A percentile compares a stretch with the other conserved stretches of the same genome.
These are phyloP conservation scores for Logfia minima DNA, from an alignment of 129 eudicot genomes.

Conservation along the genomic window DNA sequence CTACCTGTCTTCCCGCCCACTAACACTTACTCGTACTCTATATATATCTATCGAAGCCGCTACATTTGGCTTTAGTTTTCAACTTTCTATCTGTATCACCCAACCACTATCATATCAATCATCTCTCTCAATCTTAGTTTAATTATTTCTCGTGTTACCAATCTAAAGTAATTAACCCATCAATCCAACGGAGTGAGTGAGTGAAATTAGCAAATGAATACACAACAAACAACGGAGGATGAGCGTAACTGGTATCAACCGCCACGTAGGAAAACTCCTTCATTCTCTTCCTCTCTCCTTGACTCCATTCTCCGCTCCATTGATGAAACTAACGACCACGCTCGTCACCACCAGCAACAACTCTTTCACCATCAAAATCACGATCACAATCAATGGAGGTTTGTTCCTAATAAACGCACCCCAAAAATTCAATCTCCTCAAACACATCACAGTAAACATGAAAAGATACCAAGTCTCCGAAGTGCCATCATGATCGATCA, in stretches of 20 bases:
- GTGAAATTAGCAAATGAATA: not conserved
- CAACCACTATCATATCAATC: slow-evolving; percentile 29
- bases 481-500: slow-evolving; percentile 71
- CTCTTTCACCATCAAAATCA: not conserved
- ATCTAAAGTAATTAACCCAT: too few relatives aligned
- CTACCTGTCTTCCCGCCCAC: too few relatives aligned
- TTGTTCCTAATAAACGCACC: slow-evolving; percentile 18
- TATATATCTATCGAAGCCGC: slow-evolving; percentile 16
- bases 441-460: slow-evolving; percentile 4
- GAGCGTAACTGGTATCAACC: not conserved
- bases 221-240: not conserved
- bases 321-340: slow-evolving; percentile 42
- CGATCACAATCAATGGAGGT: slow-evolving; percentile 4
- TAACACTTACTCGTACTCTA: too few relatives aligned
- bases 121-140: not conserved
- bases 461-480: slow-evolving; percentile 56
- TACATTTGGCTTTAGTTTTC: slow-evolving; percentile 27
- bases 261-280: slow-evolving; percentile 50
- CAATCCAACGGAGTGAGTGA: too few relatives aligned
- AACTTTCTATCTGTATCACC: not conserved
- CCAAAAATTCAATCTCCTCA: slow-evolving; percentile 9
- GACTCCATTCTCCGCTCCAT: slow-evolving; percentile 84
- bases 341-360: not conserved
- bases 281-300: slow-evolving; percentile 83
- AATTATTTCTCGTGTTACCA: too few relatives aligned